A percentile compares a stretch with the other conserved stretches of the same genome.
Conservation (phyloP, 1,284 basidiomycete genomes). For the Coniophora puteana region DNA sequence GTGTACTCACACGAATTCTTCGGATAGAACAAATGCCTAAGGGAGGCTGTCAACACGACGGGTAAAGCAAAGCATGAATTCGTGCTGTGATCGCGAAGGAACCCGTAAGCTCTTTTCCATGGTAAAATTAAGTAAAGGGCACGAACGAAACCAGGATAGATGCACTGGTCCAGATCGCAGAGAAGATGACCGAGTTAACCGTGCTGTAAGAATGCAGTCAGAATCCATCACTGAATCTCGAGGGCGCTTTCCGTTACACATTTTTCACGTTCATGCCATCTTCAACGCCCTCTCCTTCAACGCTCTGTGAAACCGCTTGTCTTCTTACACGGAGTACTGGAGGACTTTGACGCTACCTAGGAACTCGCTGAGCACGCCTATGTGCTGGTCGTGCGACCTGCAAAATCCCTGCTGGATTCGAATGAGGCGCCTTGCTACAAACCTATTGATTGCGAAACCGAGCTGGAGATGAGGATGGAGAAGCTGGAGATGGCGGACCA, state of each 20-base stretch:
- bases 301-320: conserved; percentile 62
- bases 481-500: conserved; percentile 85
- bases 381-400: conserved; percentile 78
- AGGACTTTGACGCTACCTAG: conserved; percentile 80
- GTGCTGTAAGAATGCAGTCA: conserved; percentile 38
- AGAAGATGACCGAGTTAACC: conserved; percentile 65
- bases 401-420: conserved; percentile 73
- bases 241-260: conserved; percentile 22
- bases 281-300: conserved; percentile 58
- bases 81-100: conserved; percentile 68
- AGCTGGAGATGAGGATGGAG: conserved; percentile 66
- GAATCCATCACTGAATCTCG: conserved; percentile 1
- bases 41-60: conserved; percentile 2
- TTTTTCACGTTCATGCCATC: conserved; percentile 67
- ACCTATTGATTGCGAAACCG: conserved; percentile 77
- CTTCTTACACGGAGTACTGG: conserved; percentile 86
- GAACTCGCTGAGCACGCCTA: conserved; percentile 84
- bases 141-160: conserved; percentile 69
- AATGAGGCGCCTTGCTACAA: conserved; percentile 55
- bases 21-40: conserved; percentile 67
- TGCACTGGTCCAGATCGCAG: conserved; percentile 57
- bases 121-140: conserved; percentile 56
- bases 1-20: conserved; percentile 54
- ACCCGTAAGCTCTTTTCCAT: conserved; percentile 64
- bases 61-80: conserved; percentile 4